Conservation (phyloP, 176 grass and related monocot genomes). For the Avena insularis region DNA sequence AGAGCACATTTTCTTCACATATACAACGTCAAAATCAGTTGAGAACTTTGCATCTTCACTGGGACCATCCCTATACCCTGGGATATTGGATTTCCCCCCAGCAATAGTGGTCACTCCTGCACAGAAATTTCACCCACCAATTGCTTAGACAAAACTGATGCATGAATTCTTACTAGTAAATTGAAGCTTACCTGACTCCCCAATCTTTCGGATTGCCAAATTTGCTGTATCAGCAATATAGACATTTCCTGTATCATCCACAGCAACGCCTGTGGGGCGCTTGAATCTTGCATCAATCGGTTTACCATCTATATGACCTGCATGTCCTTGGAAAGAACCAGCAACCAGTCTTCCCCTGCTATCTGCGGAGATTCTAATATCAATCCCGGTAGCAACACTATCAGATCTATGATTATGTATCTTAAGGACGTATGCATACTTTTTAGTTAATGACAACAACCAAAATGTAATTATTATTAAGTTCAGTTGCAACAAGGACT, state of each 20-base stretch:
- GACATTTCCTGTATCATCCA: slow-evolving; percentile 91
- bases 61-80: slow-evolving; percentile 92
- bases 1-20: slow-evolving; percentile 88
- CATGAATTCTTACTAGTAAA: slow-evolving; percentile 25
- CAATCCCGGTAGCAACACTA: slow-evolving; percentile 26
- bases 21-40: slow-evolving; percentile 91
- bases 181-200: slow-evolving; percentile 64
- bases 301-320: slow-evolving; percentile 91
- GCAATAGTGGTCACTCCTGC: slow-evolving; percentile 89
- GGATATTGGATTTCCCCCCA: slow-evolving; percentile 92
- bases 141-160: slow-evolving; percentile 1
- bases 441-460: not conserved
- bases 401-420: not conserved
- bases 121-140: slow-evolving; percentile 29
- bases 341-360: slow-evolving; percentile 90
- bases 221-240: slow-evolving; percentile 98
- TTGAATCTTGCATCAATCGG: slow-evolving; percentile 91
- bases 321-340: slow-evolving; percentile 92
- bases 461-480: not conserved
- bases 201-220: slow-evolving; percentile 90
- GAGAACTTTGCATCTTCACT: slow-evolving; percentile 99
- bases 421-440: not conserved
- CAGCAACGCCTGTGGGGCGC: slow-evolving; percentile 82
- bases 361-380: slow-evolving; percentile 60
- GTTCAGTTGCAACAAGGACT: not conserved